A percentile compares a stretch with the other conserved stretches of the same genome.
These are phyloP conservation scores for Dipodascopsis uninucleata DNA, from an alignment of 805 yeast species.

Conservation along the genomic window DNA sequence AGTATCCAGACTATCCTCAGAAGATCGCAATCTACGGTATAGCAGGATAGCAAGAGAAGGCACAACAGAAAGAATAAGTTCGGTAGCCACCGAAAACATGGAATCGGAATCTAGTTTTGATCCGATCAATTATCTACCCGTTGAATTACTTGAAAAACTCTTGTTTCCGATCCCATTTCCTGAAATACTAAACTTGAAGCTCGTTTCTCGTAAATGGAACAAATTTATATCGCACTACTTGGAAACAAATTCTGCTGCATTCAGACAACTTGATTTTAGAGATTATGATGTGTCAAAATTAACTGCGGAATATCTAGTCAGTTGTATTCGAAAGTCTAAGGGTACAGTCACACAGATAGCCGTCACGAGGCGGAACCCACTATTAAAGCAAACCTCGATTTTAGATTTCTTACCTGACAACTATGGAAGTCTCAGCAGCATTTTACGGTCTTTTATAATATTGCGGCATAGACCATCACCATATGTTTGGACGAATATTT, in stretches of 20 bases:
- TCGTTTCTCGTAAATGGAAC: slow-evolving; percentile 10
- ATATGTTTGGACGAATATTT: too few species aligned
- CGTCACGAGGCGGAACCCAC: too few species aligned
- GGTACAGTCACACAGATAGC: slow-evolving; percentile 14
- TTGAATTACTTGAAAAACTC: slow-evolving; percentile 14
- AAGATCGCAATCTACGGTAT: too few species aligned
- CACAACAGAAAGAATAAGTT: too few species aligned
- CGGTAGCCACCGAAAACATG: too few species aligned
- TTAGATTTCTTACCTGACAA: slow-evolving; percentile 19
- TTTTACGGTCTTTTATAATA: too few species aligned
- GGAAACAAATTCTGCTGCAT: slow-evolving; percentile 17
- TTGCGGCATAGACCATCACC: too few species aligned
- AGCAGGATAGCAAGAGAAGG: too few species aligned
- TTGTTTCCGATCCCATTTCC: slow-evolving; percentile 14
- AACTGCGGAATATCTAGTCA: slow-evolving; percentile 14
- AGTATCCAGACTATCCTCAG: too few species aligned
- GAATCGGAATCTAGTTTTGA: slow-evolving; percentile 6
- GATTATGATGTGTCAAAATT: slow-evolving; percentile 15
- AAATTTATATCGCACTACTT: slow-evolving; percentile 10
- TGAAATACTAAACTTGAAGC: slow-evolving; percentile 1
- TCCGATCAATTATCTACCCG: slow-evolving; percentile 13
- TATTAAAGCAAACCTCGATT: too few species aligned
- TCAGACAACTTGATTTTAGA: slow-evolving; percentile 16
- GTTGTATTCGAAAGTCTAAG: slow-evolving; percentile 8
- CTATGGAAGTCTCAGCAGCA: slow-evolving; percentile 7